Evolutionary conservation across 148 eudicot genomes (phyloP), one percentile per base, ranked within the genome.

Genomic region (Diospyros lotus): DNA sequence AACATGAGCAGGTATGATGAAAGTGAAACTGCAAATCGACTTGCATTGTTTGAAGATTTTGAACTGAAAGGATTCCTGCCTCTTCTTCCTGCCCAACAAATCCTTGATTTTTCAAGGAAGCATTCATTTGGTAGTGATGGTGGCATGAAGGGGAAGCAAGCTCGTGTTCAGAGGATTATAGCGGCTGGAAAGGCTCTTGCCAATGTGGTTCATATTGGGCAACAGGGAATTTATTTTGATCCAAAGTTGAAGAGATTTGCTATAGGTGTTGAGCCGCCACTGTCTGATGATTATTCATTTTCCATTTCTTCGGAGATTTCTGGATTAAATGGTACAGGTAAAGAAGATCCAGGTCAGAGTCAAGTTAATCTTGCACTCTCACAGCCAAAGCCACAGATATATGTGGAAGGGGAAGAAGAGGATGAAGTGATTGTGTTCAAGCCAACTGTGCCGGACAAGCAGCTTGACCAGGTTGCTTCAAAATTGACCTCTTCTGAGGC

Each of bases 341-440:
- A 77, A 73, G 91, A 82, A 52, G 45, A 64, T 58, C 69, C 75
- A 44, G 62, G 42, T 51, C 79, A 53, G 9, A 76, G 61, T 56
- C 80, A 76, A 58, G 38, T 66, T 66, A 74, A 67, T 67, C 58
- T 59, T 15, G 74, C 70, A 69, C 58, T 55, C 67, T 42, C 70
- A 55, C 78, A 80, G 65, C 81, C 87, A 44, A 77, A 65, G 66
- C 54, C 48, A 18, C 84, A 75, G 69, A 41, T 81, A 60, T 72
- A 13, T 40, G 17, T 79, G 42, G 97, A 93, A 62, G 88, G 75
- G 12, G 99, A 93, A 69, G 99, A 96, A 69, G 99, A 93, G 75
- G 98, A 94, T 63, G 99, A 96, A 82, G 98, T 84, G 73, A 96
- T 96, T 86, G 89, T 96, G 64, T 95, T 96, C 81, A 93, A 86